Base-by-base conservation (phyloP, 73 alveolate genomes). In the Durusdinium trenchii region DNA sequence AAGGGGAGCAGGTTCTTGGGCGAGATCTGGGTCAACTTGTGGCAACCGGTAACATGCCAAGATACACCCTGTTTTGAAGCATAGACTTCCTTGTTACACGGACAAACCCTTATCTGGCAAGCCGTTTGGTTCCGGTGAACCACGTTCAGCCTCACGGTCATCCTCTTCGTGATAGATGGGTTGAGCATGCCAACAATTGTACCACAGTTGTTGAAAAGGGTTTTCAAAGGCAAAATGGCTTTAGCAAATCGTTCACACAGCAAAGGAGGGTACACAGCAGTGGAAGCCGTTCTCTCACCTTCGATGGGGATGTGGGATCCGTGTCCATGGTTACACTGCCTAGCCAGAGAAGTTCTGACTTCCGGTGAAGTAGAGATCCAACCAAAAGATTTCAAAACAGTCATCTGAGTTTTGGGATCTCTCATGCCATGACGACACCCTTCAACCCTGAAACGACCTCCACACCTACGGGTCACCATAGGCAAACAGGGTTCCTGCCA, bases 231-330 rank as follows among this genome's bases (percentile, higher is more conserved):
- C 76, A 86, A 40, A 47, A 86, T 35, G 35, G 82, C 82, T 62
- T 38, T 54, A 60, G 95, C 95, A 86, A 86, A 86, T 0, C 95
- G 95, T n/a, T 38, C 26, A 38, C 95, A 86, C 42, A 86, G 67
- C 0, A 86, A 45, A 9, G 14, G 23, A 61, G 95, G 95, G 32
- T 86, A 86, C 2, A 38, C 76, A 1, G 95, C 95, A 0, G 95
- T 38, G 3, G 32, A 57, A 0, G 94, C 78, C 0, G 94, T 84
- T 10, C 78, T 81, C 1, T 18, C 46, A 57, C 95, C 95, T 52
- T 60, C 82, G 7, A 86, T 32, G 18, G 82, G 83, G 35, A 54
- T 30, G 32, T 60, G 95, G 10, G 35, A 20, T 0, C 36, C 30
- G 4, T 43, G 23, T 18, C 12, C 38, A 32, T 86, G 95, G 47